Percentiles rank a stretch among this genome's conserved stretches.
phyloP scores from a whole-genome alignment of 495 filamentous ascomycete genomes.

The Podospora comata region DNA sequence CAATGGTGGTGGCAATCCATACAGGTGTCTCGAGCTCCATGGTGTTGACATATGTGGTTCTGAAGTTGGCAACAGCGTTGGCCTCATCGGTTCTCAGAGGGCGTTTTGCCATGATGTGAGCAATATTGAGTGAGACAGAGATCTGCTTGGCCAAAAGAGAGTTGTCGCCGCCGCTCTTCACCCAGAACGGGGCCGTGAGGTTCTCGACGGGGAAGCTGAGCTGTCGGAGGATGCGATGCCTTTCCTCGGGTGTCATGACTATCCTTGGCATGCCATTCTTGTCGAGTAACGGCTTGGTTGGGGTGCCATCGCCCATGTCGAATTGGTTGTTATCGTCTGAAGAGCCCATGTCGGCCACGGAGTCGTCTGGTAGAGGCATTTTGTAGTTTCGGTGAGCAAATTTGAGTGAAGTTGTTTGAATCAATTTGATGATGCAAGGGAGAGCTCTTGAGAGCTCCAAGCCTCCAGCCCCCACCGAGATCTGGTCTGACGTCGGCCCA shows the following conservation, averaged over 20 bases:
- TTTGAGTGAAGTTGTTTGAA: neutral
- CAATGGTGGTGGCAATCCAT: constrained; percentile 3
- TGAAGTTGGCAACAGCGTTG: constrained; percentile 19
- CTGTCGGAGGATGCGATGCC: constrained; percentile 3
- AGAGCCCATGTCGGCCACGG: neutral
- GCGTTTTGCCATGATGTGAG: neutral
- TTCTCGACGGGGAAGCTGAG: constrained; percentile 19
- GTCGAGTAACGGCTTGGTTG: neutral
- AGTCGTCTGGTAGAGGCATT: neutral
- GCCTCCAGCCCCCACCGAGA: neutral
- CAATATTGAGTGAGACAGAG: constrained; percentile 1
- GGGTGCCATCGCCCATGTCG: neutral
- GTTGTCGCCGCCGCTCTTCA: constrained; percentile 11
- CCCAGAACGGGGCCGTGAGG: constrained; percentile 22
- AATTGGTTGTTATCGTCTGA: neutral
- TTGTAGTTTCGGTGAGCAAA: neutral
- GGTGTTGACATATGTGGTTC: constrained; percentile 4
- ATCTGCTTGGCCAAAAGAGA: constrained; percentile 12
- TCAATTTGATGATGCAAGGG: neutral
- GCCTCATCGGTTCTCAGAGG: constrained; percentile 13
- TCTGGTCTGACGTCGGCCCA: neutral
- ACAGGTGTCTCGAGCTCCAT: constrained; percentile 17
- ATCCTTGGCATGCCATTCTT: neutral
- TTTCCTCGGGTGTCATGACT: neutral
- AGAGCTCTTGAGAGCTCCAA: neutral